Evolutionary conservation across 2,329 filamentous ascomycete genomes (phyloP), one percentile per base, ranked within the genome.

Genomic region (Fusarium torulosum): DNA sequence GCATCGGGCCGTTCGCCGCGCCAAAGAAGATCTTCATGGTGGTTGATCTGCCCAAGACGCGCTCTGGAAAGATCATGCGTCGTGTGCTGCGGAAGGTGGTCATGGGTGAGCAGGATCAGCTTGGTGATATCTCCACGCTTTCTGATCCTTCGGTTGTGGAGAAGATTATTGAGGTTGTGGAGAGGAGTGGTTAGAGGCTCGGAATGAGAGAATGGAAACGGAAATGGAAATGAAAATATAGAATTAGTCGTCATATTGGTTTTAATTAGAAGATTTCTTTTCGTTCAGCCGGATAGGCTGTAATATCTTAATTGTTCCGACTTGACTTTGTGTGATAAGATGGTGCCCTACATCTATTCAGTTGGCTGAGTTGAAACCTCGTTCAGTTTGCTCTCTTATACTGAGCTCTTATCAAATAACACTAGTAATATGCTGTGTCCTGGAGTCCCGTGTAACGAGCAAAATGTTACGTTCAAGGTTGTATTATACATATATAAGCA

Each of bases 31-130:
- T 97, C 63, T 95, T 88, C 75, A 87, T 95, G 46, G 91, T 97
- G 19, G 89, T 92, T 2, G 94, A 97, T 77, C 86, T 97, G 55
- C 94, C 94, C 73, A 97, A 97, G 88, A 97, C 94, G 23, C 86
- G 94, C 66, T 96, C 92, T 68, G 94, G 94, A 67, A 97, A 97
- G 90, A 97, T 97, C 74, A 97, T 97, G 94, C 87, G 94, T 54
- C 89, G 94, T 66, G 96, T 97, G 76, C 80, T 97, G 82, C 86
- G 94, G 74, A 97, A 97, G 91, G 95, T 97, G 74, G 81, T 97
- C 68, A 93, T 93, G 41, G 94, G 94, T 21, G 94, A 97, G 84
- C 93, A 97, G 80, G 94, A 97, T 78, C 93, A 96, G 79, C 83
- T 97, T 53, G 94, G 94, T 71, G 95, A 97, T 76, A 94, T 85